Conservation (phyloP, 176 grass and related monocot species). For the Oryza glaberrima region DNA sequence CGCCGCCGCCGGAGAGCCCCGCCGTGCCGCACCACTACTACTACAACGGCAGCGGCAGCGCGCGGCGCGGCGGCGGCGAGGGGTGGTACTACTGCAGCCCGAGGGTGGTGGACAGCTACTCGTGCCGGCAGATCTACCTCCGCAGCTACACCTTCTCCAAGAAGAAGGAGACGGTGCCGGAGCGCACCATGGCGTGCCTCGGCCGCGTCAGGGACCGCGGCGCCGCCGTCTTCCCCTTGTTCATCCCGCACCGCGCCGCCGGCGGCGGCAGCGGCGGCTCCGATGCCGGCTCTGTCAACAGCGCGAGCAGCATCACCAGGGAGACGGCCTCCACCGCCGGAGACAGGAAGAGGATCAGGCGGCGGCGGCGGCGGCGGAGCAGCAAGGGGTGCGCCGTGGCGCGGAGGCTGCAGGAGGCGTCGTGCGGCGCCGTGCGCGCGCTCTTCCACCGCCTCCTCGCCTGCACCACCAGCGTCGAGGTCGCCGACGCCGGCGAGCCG, state of each 20-base stretch:
- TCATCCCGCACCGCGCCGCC: slow-evolving; percentile 38
- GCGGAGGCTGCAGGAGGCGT: slow-evolving; percentile 58
- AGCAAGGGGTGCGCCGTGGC: slow-evolving; percentile 40
- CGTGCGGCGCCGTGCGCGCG: slow-evolving; percentile 52
- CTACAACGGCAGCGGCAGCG: slow-evolving; percentile 32
- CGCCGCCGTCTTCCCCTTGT: slow-evolving; percentile 54
- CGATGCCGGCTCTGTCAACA: slow-evolving; percentile 39
- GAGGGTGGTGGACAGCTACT: slow-evolving; percentile 90
- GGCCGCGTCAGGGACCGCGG: slow-evolving; percentile 61
- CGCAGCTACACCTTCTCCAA: slow-evolving; percentile 98
- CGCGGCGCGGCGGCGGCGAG: neutral
- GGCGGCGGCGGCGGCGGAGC: slow-evolving; percentile 8
- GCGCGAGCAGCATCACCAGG: slow-evolving; percentile 21
- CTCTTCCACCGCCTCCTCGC: slow-evolving; percentile 73
- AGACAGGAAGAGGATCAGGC: neutral
- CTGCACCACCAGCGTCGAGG: slow-evolving; percentile 71
- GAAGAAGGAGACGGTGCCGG: slow-evolving; percentile 72
- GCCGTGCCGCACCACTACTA: neutral
- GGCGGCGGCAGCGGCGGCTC: neutral
- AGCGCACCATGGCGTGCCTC: slow-evolving; percentile 81
- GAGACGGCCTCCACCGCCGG: neutral
- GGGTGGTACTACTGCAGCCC: slow-evolving; percentile 34
- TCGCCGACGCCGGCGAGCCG: slow-evolving; percentile 52
- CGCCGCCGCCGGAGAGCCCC: slow-evolving; percentile 24
- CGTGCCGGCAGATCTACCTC: slow-evolving; percentile 92